Evolutionary conservation across 352 stramenopile species (phyloP), one percentile per base, ranked within the genome.

Genomic region (Phytopythium cucurbitacearum): DNA sequence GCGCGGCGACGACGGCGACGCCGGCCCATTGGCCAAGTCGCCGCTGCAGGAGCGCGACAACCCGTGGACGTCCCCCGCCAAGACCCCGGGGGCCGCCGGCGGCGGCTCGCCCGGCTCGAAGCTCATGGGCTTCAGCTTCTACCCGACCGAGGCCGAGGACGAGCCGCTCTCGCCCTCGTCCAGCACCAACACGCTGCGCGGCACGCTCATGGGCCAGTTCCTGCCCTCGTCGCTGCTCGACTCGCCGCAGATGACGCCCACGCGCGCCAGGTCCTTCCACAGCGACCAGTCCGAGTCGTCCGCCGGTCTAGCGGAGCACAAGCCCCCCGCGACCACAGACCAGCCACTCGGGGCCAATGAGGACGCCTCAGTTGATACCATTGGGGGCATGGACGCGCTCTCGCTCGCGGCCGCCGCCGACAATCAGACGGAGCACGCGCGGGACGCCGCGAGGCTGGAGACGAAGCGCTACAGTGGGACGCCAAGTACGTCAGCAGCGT

Each of bases 231-330:
- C 76, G 42, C 60, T 94, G 35, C 61, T 94, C 41, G 84, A 94
- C 56, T 94, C 84, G 41, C 84, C 84, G 12, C 82, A 91, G 68
- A 59, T 88, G 36, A 90, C 76, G n/a, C 80, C 82, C 38, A 87
- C 73, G 40, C 71, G 65, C 38, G 67, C 51, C 12, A 65, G 56
- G 59, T 52, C 65, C 12, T 67, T 83, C 11, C 40, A 43, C 11
- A 57, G 33, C 7, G 60, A 65, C 35, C 52, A 33, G 3, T 54
- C 65, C 1, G 46, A 36, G 13, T 64, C 73, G 34, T 28, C 44
- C 3, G 21, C 48, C 11, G 28, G 45, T 3, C 48, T 53, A 0
- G 44, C 16, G 9, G 48, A 53, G 28, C 15, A 53, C 28, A 53
- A 53, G 36, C 48, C 7, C 9, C 48, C 48, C 12, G 16, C 10